Evolutionary conservation across 371 early-diverging fungal genomes (phyloP).

Genomic region (Phascolomyces articulosus): DNA sequence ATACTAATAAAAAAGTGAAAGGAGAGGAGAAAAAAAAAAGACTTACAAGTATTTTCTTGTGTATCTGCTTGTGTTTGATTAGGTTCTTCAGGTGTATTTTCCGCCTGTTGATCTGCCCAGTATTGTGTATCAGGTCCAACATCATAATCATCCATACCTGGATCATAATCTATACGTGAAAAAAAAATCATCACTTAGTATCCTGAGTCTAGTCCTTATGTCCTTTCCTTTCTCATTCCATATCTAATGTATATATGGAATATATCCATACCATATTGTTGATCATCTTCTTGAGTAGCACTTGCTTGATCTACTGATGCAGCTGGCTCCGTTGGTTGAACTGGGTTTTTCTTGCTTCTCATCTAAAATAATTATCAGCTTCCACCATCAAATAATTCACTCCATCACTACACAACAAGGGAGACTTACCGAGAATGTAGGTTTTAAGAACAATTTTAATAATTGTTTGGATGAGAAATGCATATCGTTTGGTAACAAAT

Average conservation of each 20-base stretch:
- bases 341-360: not conserved
- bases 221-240: no score
- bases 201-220: no score
- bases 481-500: constrained; percentile 84
- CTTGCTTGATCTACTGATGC: not conserved
- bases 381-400: not conserved
- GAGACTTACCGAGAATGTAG: constrained; percentile 49
- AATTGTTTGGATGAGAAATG: constrained; percentile 86
- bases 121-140: constrained; percentile 36
- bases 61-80: constrained; percentile 15
- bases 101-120: constrained; percentile 39
- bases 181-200: not conserved
- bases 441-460: constrained; percentile 81
- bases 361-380: not conserved
- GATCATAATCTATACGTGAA: constrained; percentile 8
- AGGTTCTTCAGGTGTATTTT: not conserved
- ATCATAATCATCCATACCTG: constrained; percentile 21
- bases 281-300: not conserved
- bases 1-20: no score
- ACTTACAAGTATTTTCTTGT: constrained; percentile 29
- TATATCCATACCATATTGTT: constrained; percentile 3
- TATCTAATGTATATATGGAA: not conserved
- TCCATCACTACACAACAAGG: not conserved
- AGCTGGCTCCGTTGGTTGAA: not conserved
- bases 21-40: no score